These are phyloP conservation scores for Saccharomycopsis lassenensis DNA, from an alignment of 805 yeast species.

Conservation along the genomic window DNA sequence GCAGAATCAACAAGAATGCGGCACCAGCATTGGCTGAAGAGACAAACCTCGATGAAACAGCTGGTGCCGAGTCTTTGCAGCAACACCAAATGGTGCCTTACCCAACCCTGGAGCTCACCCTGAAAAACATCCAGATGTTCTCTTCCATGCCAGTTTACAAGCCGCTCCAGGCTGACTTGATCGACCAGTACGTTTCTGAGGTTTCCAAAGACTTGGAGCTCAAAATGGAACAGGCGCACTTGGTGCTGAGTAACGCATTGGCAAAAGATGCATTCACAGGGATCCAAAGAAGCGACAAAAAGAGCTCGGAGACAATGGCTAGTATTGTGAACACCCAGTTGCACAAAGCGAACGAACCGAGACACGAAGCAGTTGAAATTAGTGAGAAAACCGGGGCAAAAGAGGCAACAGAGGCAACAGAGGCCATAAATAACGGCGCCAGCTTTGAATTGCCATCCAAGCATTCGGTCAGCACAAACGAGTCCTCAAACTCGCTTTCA, in stretches of 20 bases:
- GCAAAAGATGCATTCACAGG: too few species aligned
- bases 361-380: not conserved
- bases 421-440: not conserved
- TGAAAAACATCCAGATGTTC: slow-evolving; percentile 12
- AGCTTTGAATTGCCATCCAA: slow-evolving; percentile 3
- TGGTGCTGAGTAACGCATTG: too few species aligned
- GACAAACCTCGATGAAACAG: too few species aligned
- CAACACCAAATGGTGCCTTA: too few species aligned
- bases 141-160: slow-evolving; percentile 5
- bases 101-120: slow-evolving; percentile 7
- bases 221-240: slow-evolving; percentile 4
- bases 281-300: slow-evolving; percentile 2
- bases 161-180: slow-evolving; percentile 11
- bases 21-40: slow-evolving; percentile 1
- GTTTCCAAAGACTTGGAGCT: slow-evolving; percentile 10
- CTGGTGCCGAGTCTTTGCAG: too few species aligned
- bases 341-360: not conserved
- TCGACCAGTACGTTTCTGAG: slow-evolving; percentile 11
- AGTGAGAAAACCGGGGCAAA: not conserved
- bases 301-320: not conserved
- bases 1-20: too few species aligned
- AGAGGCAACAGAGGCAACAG: not conserved
- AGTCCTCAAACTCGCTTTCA: not conserved
- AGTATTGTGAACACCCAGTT: not conserved
- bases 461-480: slow-evolving; percentile 1